Base-by-base conservation (phyloP, 169 alveolate genomes). In the Plasmodium reichenowi region DNA sequence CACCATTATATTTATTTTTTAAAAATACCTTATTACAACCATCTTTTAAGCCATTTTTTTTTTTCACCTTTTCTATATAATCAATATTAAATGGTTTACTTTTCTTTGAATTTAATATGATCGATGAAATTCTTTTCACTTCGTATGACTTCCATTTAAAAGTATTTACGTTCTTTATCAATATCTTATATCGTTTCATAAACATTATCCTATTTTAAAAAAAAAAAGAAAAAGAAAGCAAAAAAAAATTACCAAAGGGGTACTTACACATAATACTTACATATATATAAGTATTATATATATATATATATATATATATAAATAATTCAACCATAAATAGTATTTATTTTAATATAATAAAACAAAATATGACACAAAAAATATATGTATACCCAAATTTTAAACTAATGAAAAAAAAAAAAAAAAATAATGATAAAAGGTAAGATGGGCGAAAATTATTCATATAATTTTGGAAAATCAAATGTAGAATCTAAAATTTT, bases 71-170 rank as follows among this genome's bases (percentile, higher is more conserved):
- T 52, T 47, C 67, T 15, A 66, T 56, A 63, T 32, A 7, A 58
- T 78, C 89, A 54, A 78, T 78, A 60, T 78, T 78, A 45, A 58
- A 17, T 29, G 78, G 76, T 56, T 78, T 78, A 5, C 47, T 70
- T 22, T 60, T 32, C 29, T 24, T 68, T n/a, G 22, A 22, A 15
- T 63, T 78, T 4, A 67, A 56, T 64, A 78, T 8, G 12, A 48
- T n/a, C 38, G 43, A 58, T 59, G 70, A 54, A 52, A 78, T 64
- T 45, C 22, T 13, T 12, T 56, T 78, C 20, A 68, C 22, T 8
- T 43, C n/a, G 50, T n/a, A 43, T 8, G 47, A 38, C 38, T 24
- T 59, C 12, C 22, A 47, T 20, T 47, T 17, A 43, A 64, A 32
- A 38, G 13, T 52, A 38, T 32, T 6, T 9, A 64, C 26, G 12